Conservation (phyloP, 495 filamentous ascomycete genomes). For the Amniculicola lignicola region DNA sequence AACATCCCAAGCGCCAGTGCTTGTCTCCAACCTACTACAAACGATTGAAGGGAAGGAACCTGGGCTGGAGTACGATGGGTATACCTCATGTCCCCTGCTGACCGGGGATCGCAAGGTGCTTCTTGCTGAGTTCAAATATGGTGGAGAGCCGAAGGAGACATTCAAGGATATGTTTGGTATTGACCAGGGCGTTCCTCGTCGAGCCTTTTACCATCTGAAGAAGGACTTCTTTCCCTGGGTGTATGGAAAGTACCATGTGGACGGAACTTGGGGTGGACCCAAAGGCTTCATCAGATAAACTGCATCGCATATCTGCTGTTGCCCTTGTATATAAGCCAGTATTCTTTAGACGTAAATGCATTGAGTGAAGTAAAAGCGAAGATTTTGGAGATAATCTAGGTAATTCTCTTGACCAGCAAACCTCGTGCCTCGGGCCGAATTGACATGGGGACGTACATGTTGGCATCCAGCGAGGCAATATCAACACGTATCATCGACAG, state of each 20-base stretch:
- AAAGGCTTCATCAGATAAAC: conserved; percentile 49
- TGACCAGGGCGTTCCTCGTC: conserved; percentile 39
- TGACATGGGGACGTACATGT: not conserved
- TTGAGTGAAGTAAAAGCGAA: too few relatives aligned
- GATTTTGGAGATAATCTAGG: too few relatives aligned
- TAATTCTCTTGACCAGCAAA: not conserved
- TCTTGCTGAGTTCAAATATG: conserved; percentile 71
- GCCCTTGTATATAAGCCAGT: too few relatives aligned
- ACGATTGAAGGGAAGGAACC: conserved; percentile 54
- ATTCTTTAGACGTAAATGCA: too few relatives aligned
- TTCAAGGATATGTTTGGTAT: conserved; percentile 55
- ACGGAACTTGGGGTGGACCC: conserved; percentile 61
- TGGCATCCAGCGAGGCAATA: not conserved
- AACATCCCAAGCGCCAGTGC: conserved; percentile 53
- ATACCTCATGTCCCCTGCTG: conserved; percentile 66
- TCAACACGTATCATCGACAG: too few relatives aligned
- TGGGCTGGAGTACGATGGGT: conserved; percentile 58
- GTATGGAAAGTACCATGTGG: conserved; percentile 55
- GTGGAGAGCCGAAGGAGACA: conserved; percentile 67
- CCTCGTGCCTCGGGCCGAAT: not conserved
- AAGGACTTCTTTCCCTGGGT: conserved; percentile 73
- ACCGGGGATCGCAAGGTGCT: conserved; percentile 66
- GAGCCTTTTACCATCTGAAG: conserved; percentile 63
- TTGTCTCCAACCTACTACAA: conserved; percentile 56
- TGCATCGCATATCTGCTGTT: too few relatives aligned